A percentile compares a stretch with the other conserved stretches of the same genome.
Evolutionary conservation across 805 yeast species (phyloP).

Genomic region (Kluyveromyces starmeri): DNA sequence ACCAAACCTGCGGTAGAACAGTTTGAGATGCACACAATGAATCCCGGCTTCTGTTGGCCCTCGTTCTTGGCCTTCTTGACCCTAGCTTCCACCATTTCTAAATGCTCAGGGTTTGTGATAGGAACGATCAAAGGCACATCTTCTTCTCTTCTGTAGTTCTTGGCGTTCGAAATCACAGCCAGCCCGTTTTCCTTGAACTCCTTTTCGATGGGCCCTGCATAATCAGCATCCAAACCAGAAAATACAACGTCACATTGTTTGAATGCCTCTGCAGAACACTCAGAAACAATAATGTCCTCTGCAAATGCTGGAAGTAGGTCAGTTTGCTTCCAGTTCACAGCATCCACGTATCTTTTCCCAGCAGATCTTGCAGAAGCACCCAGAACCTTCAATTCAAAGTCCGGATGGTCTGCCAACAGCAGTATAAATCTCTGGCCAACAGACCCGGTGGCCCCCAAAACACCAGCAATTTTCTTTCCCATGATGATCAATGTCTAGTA

Average conservation of each 20-base stretch:
- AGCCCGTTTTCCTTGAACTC: conserved; percentile 75
- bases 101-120: conserved; percentile 86
- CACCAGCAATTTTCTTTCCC: conserved; percentile 55
- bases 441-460: conserved; percentile 95
- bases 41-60: conserved; percentile 62
- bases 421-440: conserved; percentile 95
- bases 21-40: conserved; percentile 89
- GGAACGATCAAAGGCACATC: conserved; percentile 93
- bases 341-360: conserved; percentile 77
- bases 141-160: conserved; percentile 82
- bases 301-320: conserved; percentile 65
- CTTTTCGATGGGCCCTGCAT: conserved; percentile 87
- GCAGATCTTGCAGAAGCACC: conserved; percentile 96
- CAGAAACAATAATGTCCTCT: conserved; percentile 55
- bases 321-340: conserved; percentile 93
- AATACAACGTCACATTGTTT: conserved; percentile 89
- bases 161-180: conserved; percentile 87
- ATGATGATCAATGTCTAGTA: no score
- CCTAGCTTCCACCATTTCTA: conserved; percentile 58
- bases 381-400: conserved; percentile 70
- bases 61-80: conserved; percentile 44
- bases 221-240: conserved; percentile 88
- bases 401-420: conserved; percentile 78
- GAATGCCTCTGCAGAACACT: conserved; percentile 70
- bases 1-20: conserved; percentile 98